Base-by-base conservation (phyloP, 345 rosid genomes). In the Boechera stricta region DNA sequence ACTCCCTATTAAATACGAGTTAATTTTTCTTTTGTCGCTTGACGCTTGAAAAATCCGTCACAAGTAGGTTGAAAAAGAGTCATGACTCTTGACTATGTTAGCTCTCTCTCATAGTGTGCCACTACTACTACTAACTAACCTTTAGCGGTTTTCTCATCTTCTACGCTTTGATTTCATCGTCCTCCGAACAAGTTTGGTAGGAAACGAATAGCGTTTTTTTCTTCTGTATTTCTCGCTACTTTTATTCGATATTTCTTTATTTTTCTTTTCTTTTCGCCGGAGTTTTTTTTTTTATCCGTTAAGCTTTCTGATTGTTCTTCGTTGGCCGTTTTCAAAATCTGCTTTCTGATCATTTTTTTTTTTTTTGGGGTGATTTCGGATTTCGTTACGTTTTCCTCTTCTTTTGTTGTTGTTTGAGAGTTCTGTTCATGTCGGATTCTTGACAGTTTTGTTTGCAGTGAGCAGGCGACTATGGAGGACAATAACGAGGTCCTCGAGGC, bases 401-500 rank as follows among this genome's bases (percentile, higher is more conserved):
- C 35, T 26, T 54, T 52, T 52, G 2, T 21, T 44, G 31, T 52
- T 52, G 5, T 3, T 52, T 52, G 56, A 52, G 56, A 51, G 56
- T 52, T 4, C 9, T 53, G 10, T 41, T n/a, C 31, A 66, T 74
- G 49, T 59, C 7, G 6, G 7, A 13, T 54, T 61, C 52, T 11
- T 66, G 13, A 7, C 53, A 32, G 33, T 4, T 72, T 45, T 35
- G 38, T 35, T 35, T 35, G 39, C 7, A 72, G 82, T 41, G 44
- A 10, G 44, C 0, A 10, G 4, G 10, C 41, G 24, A 39, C 60
- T 69, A 84, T 86, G 98, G 93, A 75, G 54, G 95, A 88, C 21
- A 88, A 90, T 74, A 79, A 77, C 74, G 98, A 94, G 79, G 91
- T 86, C 77, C 83, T 94, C 84, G 97, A 94, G 61, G 97, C 93